Evolutionary conservation across 371 early-diverging fungal genomes (phyloP), one percentile per base, ranked within the genome.

Genomic region (Mucor sp.): DNA sequence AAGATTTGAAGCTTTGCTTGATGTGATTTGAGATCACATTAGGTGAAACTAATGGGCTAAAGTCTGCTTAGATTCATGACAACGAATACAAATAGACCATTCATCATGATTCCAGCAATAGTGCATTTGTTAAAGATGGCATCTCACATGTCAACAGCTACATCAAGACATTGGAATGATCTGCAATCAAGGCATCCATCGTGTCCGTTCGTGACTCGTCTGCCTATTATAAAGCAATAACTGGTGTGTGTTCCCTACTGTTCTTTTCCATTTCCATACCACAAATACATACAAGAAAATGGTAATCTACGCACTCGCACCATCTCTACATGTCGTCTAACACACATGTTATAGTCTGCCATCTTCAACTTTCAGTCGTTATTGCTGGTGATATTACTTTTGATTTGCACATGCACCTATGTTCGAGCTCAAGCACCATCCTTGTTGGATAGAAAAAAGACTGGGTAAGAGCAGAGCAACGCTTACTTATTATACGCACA

Each of bases 351-450:
- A 3, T 76, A 90, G 92, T 86, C 90, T 44, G 94, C 94, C 50
- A 83, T 95, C 43, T 92, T 93, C 68, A 88, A 93, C 76, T 92
- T 95, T 65, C 85, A 91, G 62, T 87, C 91, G 28, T 79, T 94
- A 39, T 72, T 94, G n/a, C 79, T 92, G 37, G 87, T 92, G 17
- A 74, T 93, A 44, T 74, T 94, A 35, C 81, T 94, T 5, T 63
- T 89, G 41, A 87, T 94, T 53, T 93, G 94, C 76, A 93, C 94
- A 5, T 87, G 89, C 75, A 90, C 94, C 21, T 93, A 92, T 74
- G 71, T 92, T 25, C 82, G 89, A 28, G 87, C 88, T 27, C 90
- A 90, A 71, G 88, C 91, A 64, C 94, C 95, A 21, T 86, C 91
- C 7, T 69, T 91, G 28, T 48, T 93, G 11, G 87, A 89, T 71